phyloP scores from a whole-genome alignment of 2,329 filamentous ascomycete species.

The Fusarium compactum region DNA sequence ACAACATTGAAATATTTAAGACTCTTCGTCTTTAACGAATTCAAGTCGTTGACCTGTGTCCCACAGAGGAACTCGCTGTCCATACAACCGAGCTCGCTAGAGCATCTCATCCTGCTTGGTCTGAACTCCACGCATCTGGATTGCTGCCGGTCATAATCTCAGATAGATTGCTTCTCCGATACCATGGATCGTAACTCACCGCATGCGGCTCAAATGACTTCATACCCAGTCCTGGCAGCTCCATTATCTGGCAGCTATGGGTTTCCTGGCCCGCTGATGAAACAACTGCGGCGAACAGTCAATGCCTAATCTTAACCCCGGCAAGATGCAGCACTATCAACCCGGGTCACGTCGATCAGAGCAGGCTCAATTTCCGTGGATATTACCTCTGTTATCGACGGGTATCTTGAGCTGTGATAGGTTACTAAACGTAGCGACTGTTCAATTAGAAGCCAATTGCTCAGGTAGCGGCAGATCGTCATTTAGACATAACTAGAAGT shows the following conservation, averaged over 20 bases:
- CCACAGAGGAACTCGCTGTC: background rate
- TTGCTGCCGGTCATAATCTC: conserved; percentile 9
- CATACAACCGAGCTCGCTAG: background rate
- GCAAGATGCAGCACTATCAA: conserved; percentile 19
- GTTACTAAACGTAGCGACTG: background rate
- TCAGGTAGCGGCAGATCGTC: conserved; percentile 26
- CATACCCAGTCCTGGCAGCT: conserved; percentile 2
- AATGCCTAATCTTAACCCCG: conserved; percentile 27
- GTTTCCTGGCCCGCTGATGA: conserved; percentile 18
- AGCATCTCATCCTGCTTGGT: background rate
- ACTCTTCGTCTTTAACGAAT: background rate
- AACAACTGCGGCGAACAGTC: conserved; percentile 13
- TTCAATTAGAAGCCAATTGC: background rate
- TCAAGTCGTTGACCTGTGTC: background rate
- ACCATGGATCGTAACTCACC: background rate
- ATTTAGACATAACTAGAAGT: conserved; percentile 18
- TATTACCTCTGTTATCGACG: conserved; percentile 10
- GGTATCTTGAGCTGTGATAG: conserved; percentile 9
- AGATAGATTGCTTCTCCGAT: background rate
- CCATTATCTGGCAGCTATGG: conserved; percentile 1
- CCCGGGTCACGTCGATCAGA: conserved; percentile 30
- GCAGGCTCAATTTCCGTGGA: conserved; percentile 29
- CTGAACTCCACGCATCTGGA: background rate
- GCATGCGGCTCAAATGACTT: conserved; percentile 23
- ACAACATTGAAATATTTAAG: background rate